A percentile compares a stretch with the other conserved stretches of the same genome.
phyloP scores from a whole-genome alignment of 768 basidiomycete genomes.

The Roridomyces roridus region DNA sequence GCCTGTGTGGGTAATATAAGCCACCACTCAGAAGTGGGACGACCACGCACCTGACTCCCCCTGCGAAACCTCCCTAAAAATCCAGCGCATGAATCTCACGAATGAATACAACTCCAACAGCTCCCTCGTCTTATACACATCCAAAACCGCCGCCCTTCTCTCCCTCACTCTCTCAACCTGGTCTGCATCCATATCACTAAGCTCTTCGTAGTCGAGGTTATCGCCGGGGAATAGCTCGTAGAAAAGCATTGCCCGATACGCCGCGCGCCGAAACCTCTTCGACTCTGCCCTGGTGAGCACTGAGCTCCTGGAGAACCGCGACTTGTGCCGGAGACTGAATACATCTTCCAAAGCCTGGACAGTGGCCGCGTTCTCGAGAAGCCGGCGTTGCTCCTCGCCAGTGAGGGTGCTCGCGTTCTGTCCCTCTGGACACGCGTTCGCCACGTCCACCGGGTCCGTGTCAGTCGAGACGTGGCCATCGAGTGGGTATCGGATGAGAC shows the following conservation, averaged over 20 bases:
- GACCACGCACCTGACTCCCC: not conserved
- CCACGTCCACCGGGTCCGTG: not conserved
- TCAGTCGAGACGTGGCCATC: not conserved
- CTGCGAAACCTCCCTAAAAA: not conserved
- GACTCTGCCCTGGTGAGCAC: not conserved
- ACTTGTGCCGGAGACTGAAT: conserved; percentile 28
- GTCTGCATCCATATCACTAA: not conserved
- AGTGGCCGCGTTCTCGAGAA: conserved; percentile 8
- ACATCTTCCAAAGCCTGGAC: conserved; percentile 25
- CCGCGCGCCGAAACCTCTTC: conserved; percentile 8
- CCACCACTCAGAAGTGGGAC: not conserved
- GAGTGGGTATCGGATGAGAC: conserved; percentile 19
- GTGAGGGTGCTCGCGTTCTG: not conserved
- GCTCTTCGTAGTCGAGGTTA: not conserved
- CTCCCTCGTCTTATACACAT: conserved; percentile 9
- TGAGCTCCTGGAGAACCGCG: not conserved
- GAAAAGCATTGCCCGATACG: conserved; percentile 20
- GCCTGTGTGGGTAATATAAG: not conserved
- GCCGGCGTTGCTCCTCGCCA: not conserved
- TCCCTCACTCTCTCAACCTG: not conserved
- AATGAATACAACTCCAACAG: conserved; percentile 12
- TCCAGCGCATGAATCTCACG: conserved; percentile 12
- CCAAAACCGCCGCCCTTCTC: not conserved
- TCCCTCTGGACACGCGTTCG: conserved; percentile 2
- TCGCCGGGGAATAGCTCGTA: not conserved